phyloP scores from a whole-genome alignment of 2,329 filamentous ascomycete species.

The Huntiella moniliformis region DNA sequence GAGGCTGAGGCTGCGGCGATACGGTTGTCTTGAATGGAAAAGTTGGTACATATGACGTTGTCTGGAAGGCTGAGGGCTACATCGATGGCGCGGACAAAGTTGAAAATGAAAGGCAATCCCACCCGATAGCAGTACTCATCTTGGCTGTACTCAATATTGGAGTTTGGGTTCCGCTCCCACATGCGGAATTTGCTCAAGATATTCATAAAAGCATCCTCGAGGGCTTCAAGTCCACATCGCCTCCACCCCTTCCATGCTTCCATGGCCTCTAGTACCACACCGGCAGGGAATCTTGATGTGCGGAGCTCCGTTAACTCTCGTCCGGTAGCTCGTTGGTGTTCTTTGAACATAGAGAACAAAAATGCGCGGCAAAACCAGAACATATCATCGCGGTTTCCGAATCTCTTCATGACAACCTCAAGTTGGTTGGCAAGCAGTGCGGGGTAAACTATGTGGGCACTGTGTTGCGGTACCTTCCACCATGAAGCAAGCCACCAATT shows the following conservation, averaged over 20 bases:
- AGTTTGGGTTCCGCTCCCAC: background rate
- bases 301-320: background rate
- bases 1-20: background rate
- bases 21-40: too few species aligned
- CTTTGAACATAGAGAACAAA: slow-evolving; percentile 7
- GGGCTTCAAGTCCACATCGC: background rate
- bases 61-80: background rate
- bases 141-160: background rate
- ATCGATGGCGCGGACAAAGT: background rate
- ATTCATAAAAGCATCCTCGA: slow-evolving; percentile 3
- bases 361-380: slow-evolving; percentile 5
- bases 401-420: background rate
- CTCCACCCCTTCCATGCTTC: slow-evolving; percentile 1
- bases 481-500: slow-evolving; percentile 6
- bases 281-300: background rate
- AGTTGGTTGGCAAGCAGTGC: slow-evolving; percentile 1
- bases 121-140: background rate
- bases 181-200: slow-evolving; percentile 1
- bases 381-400: background rate
- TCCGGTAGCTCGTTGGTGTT: slow-evolving; percentile 1
- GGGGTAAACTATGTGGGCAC: slow-evolving; percentile 4
- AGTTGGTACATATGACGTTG: background rate
- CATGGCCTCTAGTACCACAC: background rate
- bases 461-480: slow-evolving; percentile 4
- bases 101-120: background rate